Percentiles rank a stretch among this genome's conserved stretches.
phyloP scores from a whole-genome alignment of 2,329 filamentous ascomycete genomes.

The Neurospora crassa region DNA sequence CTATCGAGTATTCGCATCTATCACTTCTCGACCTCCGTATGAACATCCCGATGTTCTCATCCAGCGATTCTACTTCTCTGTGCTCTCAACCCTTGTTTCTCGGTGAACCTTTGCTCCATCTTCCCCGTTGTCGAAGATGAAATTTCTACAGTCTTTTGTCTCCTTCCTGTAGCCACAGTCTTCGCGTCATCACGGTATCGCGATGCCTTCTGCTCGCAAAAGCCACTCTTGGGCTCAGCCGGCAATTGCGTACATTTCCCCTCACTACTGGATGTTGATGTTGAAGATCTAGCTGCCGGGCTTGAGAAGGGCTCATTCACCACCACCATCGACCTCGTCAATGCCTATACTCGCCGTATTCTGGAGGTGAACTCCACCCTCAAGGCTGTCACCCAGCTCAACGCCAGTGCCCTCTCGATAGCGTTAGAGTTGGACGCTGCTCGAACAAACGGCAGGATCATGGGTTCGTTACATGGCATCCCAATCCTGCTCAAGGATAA shows the following conservation, averaged over 20 bases:
- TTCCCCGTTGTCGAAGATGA: not conserved
- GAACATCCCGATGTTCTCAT: not conserved
- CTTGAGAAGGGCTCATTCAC: conserved; percentile 25
- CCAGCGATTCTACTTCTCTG: not conserved
- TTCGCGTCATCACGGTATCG: not conserved
- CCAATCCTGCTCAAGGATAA: conserved; percentile 60
- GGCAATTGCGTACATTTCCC: conserved; percentile 18
- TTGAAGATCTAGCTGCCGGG: conserved; percentile 24
- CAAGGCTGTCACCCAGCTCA: conserved; percentile 26
- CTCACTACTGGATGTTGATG: conserved; percentile 23
- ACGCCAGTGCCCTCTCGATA: conserved; percentile 29
- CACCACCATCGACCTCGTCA: conserved; percentile 27
- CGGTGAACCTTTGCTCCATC: not conserved
- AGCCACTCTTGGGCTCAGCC: not conserved
- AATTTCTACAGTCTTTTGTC: not conserved
- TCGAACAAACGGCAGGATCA: conserved; percentile 12
- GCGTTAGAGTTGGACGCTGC: conserved; percentile 27
- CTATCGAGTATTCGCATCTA: too few relatives aligned
- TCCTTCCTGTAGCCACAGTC: not conserved
- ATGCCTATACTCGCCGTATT: conserved; percentile 22
- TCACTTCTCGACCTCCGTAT: too few relatives aligned
- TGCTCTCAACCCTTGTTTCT: not conserved
- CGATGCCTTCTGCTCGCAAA: not conserved
- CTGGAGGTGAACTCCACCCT: conserved; percentile 24
- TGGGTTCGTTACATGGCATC: conserved; percentile 50